Evolutionary conservation across 2,329 filamentous ascomycete genomes (phyloP), one percentile per base, ranked within the genome.

Genomic region (Daldinia sp.): DNA sequence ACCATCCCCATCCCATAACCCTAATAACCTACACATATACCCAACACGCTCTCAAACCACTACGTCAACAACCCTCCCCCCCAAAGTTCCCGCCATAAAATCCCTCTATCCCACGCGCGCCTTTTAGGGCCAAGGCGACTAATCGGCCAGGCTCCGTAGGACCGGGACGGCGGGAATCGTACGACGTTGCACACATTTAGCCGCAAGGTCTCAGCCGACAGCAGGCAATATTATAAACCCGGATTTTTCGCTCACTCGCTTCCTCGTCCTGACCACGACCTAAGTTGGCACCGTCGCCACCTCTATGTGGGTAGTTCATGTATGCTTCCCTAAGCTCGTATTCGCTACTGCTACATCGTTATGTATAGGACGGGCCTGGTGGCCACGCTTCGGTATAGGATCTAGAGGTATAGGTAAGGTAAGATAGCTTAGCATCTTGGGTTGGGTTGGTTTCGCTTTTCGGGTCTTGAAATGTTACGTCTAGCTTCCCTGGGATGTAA

Each of bases 131-230:
- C 13, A 23, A 37, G 11, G 8, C n/a, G 13, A 27, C 48, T 32
- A 39, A 51, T 47, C 60, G 41, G 47, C 51, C 35, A 43, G 17
- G 52, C 52, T 61, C 61, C 61, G 64, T 19, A 64, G 30, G 50
- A 17, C 57, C 61, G 57, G 51, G 37, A 58, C 53, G 32, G 43
- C 57, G 61, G 64, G 47, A 47, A 48, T 41, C 32, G 57, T 61
- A 53, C 51, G 54, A 64, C 58, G 61, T 64, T 23, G 58, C 58
- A 48, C 47, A 41, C 47, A 64, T 67, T 67, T 67, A 67, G 64
- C 64, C 64, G 64, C 61, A 64, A 57, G 48, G 64, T 59, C 54
- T 59, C 61, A 62, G 58, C 64, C 64, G 61, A 61, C 11, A 62
- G 25, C 41, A 49, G 59, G 19, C 51, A 39, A 57, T 58, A 34